Evolutionary conservation across 2,329 filamentous ascomycete genomes (phyloP).

Genomic region (Fusarium marasasianum): DNA sequence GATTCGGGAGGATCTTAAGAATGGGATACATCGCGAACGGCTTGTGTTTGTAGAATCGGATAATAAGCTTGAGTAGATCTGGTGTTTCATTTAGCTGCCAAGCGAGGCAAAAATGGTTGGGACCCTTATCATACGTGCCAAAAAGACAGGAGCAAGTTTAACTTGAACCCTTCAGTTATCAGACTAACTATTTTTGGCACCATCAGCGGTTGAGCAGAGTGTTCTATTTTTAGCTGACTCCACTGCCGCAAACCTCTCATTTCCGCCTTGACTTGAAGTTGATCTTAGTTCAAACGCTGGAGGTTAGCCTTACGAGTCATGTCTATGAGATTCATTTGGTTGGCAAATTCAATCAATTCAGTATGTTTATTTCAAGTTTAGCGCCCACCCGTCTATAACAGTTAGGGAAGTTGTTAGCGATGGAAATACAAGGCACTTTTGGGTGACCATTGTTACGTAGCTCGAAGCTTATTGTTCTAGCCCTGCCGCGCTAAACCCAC

Average conservation of each 20-base stretch:
- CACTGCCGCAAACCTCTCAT: background rate
- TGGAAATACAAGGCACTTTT: background rate
- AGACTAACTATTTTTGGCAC: no score
- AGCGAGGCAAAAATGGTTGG: no score
- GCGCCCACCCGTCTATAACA: no score
- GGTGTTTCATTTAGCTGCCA: no score
- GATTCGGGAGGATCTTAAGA: accelerated
- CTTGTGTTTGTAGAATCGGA: background rate
- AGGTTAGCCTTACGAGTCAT: background rate
- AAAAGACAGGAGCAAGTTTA: no score
- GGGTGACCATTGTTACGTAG: background rate
- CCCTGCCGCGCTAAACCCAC: background rate
- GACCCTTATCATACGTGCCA: no score
- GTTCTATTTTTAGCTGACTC: background rate
- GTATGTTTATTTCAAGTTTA: no score
- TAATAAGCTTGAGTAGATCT: background rate
- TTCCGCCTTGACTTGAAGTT: background rate
- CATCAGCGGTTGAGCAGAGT: background rate
- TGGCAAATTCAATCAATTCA: no score
- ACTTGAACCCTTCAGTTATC: accelerated
- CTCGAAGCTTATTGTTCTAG: background rate
- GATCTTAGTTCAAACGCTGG: background rate
- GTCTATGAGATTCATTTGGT: no score
- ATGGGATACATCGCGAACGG: background rate
- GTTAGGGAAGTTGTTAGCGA: background rate